Base-by-base conservation (phyloP, 192 early-diverging fungal genomes). In the Spinellus fusiger region DNA sequence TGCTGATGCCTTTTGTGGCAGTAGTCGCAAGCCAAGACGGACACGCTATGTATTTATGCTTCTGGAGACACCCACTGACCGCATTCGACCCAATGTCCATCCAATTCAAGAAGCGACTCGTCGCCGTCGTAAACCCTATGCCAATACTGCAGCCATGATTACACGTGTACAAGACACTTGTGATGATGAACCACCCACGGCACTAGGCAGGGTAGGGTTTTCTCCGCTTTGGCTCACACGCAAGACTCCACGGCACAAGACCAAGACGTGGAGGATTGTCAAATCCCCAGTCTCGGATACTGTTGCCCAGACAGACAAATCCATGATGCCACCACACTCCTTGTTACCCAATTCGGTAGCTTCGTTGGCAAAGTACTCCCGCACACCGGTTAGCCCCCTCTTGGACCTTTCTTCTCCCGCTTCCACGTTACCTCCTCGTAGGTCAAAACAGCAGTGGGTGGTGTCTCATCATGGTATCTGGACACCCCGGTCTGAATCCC, bases 11-110 rank as follows among this genome's bases (percentile, higher is more conserved):
- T 44, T 44, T 44, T n/a, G 40, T 44, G 49, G 26, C 49, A 55
- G 31, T 34, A 58, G 35, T 37, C 44, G 56, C 10, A 48, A 58
- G 16, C 61, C 51, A 15, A 34, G 52, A 40, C 49, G 52, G 12
- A 54, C 51, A 1, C 26, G 61, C 1, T 63, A 63, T 23, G 51
- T 63, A 46, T 53, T 46, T 44, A 63, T 63, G 61, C 20, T 63
- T 5, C 34, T 63, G 8, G 34, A 25, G 22, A 54, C 50, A 23
- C 61, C 61, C 5, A 32, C 25, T 26, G 49, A 27, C 12, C 35
- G 49, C 27, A 16, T 61, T 12, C 48, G 23, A 1, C 8, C 49
- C 32, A 51, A 51, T 23, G 20, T 61, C 2, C 61, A 63, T 31
- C 61, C 61, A 10, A 49, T 63, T 5, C 20, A 34, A 7, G 61